Base-by-base conservation (phyloP, 202 grass and related monocot species). In the Setaria italica region DNA sequence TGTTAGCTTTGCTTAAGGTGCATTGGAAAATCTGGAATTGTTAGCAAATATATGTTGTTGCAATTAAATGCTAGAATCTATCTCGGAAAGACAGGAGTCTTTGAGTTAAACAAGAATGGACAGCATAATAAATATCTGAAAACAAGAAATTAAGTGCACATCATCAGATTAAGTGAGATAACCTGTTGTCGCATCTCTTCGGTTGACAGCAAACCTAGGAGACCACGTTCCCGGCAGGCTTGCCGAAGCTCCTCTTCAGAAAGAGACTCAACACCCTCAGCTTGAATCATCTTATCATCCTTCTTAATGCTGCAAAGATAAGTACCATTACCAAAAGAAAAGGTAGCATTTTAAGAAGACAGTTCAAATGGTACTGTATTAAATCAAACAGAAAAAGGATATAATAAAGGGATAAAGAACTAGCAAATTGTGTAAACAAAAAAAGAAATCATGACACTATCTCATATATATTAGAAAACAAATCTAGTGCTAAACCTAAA, bases 101-200 rank as follows among this genome's bases (percentile, higher is more conserved):
- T 33, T 14, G 30, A 34, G 42, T 8, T 19, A 65, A 37, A 67
- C 42, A 66, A 83, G 32, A 63, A 53, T 39, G 6, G 65, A 32
- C 14, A 33, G 7, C 13, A 25, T 55, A 51, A 75, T 32, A 79
- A 66, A 64, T 63, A 78, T 58, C 29, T 20, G 16, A 20, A 2
- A 53, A 41, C 4, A 5, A 41, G 39, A 85, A 67, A 90, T 82
- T 87, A 67, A 60, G 39, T 87, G 80, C 43, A 74, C 70, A 51
- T 81, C 54, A 73, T 39, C 13, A 57, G 37, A 77, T 74, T n/a
- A 83, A 80, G 77, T 58, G 54, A 77, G 55, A 32, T 80, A 88
- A 99, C 93, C 96, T 99, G 96, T 78, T 94, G 87, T 12, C 91
- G 82, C 96, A 99, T 99, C 85, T 96, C 96, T 85, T 94, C 91